Evolutionary conservation across 2,329 filamentous ascomycete genomes (phyloP).

Genomic region (Capronia americana): DNA sequence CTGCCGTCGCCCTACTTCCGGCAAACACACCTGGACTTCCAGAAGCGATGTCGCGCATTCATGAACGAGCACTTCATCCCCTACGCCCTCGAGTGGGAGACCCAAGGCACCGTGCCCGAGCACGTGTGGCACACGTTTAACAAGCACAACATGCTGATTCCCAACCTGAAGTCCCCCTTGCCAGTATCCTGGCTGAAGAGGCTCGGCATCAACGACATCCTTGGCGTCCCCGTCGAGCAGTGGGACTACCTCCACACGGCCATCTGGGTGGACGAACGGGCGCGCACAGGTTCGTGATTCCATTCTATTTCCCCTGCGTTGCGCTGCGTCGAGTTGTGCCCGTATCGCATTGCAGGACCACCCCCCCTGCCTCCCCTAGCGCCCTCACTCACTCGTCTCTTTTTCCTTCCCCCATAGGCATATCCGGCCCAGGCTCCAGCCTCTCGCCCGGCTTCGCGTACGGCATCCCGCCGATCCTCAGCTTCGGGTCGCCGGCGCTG

Average conservation of each 20-base stretch:
- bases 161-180: constrained; percentile 70
- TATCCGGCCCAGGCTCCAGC: constrained; percentile 62
- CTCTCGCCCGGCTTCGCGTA: constrained; percentile 75
- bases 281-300: constrained; percentile 51
- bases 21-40: constrained; percentile 68
- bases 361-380: too few relatives aligned
- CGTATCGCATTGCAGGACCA: background rate
- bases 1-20: constrained; percentile 75
- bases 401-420: constrained; percentile 50
- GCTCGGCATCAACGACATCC: constrained; percentile 69
- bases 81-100: constrained; percentile 73
- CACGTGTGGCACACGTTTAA: constrained; percentile 70
- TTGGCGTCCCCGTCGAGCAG: constrained; percentile 71
- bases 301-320: background rate
- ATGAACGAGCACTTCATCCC: constrained; percentile 66
- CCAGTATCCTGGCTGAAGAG: constrained; percentile 71
- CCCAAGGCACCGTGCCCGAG: constrained; percentile 65
- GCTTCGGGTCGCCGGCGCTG: constrained; percentile 66
- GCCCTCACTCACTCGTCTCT: background rate
- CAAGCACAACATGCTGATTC: constrained; percentile 70
- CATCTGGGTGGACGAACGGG: constrained; percentile 75
- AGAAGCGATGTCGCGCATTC: constrained; percentile 70
- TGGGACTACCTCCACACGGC: constrained; percentile 74
- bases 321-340: background rate
- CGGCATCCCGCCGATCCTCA: constrained; percentile 72